A percentile compares a stretch with the other conserved stretches of the same genome.
Evolutionary conservation across 768 basidiomycete species (phyloP).

Genomic region (Suillus luteus): DNA sequence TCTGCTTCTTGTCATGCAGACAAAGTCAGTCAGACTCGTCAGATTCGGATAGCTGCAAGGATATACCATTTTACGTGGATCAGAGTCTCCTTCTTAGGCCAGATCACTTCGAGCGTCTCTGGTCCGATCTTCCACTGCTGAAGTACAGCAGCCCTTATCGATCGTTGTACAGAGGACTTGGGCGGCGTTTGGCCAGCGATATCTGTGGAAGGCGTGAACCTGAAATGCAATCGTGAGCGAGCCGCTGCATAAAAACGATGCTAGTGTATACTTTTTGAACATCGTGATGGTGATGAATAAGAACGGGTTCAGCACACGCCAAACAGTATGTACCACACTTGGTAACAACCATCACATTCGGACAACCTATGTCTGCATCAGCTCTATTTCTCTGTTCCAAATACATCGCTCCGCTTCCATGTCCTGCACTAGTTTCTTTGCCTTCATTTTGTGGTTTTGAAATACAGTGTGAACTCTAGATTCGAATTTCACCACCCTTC

Average conservation of each 20-base stretch:
- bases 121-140: conserved; percentile 82
- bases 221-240: conserved; percentile 31
- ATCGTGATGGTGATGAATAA: conserved; percentile 41
- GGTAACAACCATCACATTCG: conserved; percentile 20
- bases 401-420: conserved; percentile 29
- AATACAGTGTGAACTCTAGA: conserved; percentile 42
- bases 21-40: conserved; percentile 16
- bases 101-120: conserved; percentile 85
- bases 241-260: conserved; percentile 13
- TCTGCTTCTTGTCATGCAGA: conserved; percentile 58
- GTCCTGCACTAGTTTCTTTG: conserved; percentile 46
- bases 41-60: conserved; percentile 6
- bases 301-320: not conserved
- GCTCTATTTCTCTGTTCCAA: not conserved
- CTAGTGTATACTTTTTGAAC: conserved; percentile 69
- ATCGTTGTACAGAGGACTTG: conserved; percentile 91
- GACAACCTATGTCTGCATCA: not conserved
- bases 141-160: conserved; percentile 77
- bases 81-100: conserved; percentile 98
- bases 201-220: conserved; percentile 76
- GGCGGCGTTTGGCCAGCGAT: conserved; percentile 88
- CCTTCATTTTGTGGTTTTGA: conserved; percentile 3
- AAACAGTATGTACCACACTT: conserved; percentile 2
- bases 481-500: conserved; percentile 90
- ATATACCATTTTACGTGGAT: conserved; percentile 87